Evolutionary conservation across 2,329 filamentous ascomycete genomes (phyloP).

Genomic region (Polytolypa hystricis): DNA sequence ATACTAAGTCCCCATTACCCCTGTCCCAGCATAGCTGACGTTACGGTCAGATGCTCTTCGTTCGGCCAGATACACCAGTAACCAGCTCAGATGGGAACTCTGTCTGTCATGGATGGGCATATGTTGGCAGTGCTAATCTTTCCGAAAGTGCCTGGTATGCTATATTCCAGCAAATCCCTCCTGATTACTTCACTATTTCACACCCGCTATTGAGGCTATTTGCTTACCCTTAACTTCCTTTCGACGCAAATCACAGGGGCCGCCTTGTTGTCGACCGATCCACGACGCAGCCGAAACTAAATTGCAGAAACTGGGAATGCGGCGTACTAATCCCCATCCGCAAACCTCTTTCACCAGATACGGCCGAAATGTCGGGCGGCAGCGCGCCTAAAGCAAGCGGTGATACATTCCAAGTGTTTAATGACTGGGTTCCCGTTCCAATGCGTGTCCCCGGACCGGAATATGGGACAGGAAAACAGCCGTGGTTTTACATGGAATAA

Average conservation of each 20-base stretch:
- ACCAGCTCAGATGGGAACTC: constrained; percentile 15
- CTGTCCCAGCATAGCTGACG: no score
- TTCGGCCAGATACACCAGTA: constrained; percentile 17
- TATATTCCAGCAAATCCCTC: not conserved
- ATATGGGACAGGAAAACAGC: constrained; percentile 14
- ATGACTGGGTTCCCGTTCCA: constrained; percentile 33
- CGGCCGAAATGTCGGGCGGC: constrained; percentile 10
- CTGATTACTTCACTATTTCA: not conserved
- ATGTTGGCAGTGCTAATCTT: constrained; percentile 82
- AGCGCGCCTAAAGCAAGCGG: constrained; percentile 10
- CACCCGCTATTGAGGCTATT: not conserved
- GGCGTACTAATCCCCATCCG: constrained; percentile 64
- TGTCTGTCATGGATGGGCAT: constrained; percentile 55
- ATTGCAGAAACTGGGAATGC: constrained; percentile 90
- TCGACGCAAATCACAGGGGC: constrained; percentile 48
- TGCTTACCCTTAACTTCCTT: not conserved
- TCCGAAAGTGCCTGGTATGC: constrained; percentile 85
- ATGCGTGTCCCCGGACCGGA: constrained; percentile 28
- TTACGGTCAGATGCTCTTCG: constrained; percentile 26
- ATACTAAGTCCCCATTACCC: no score
- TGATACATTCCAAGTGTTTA: constrained; percentile 22
- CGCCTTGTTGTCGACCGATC: constrained; percentile 58
- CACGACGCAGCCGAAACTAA: constrained; percentile 61
- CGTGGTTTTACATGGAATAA: constrained; percentile 20
- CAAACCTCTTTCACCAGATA: constrained; percentile 11